A percentile compares a stretch with the other conserved stretches of the same genome.
These are phyloP conservation scores for Trifolium repens DNA, from an alignment of 306 rosid genomes.

Conservation along the genomic window DNA sequence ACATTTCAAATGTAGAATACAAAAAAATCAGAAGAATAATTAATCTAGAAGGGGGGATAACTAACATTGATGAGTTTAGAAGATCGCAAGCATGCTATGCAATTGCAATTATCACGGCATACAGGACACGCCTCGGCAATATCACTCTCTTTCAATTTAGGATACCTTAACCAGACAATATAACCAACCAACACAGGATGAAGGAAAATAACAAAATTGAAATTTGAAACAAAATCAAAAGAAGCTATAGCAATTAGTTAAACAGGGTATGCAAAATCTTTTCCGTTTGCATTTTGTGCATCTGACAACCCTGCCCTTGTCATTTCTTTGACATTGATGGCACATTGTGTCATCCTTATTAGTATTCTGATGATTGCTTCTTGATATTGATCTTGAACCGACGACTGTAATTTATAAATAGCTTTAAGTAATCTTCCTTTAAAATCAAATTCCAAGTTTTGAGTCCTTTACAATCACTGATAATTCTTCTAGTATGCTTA, in stretches of 20 bases:
- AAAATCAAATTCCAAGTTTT: too few species aligned
- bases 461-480: neutral
- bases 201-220: neutral
- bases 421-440: too few species aligned
- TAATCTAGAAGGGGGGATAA: slow-evolving; percentile 15
- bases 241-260: slow-evolving; percentile 55
- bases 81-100: slow-evolving; percentile 76
- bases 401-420: too few species aligned
- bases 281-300: slow-evolving; percentile 54
- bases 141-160: slow-evolving; percentile 51
- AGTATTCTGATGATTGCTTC: too few species aligned
- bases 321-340: slow-evolving; percentile 93
- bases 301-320: slow-evolving; percentile 73
- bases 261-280: slow-evolving; percentile 67
- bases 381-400: too few species aligned
- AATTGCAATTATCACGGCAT: slow-evolving; percentile 81
- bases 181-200: neutral
- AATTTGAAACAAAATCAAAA: neutral
- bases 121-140: slow-evolving; percentile 70
- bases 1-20: neutral
- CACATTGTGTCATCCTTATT: slow-evolving; percentile 36
- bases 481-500: neutral
- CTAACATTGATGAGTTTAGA: slow-evolving; percentile 50
- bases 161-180: slow-evolving; percentile 65
- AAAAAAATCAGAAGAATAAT: slow-evolving; percentile 4